phyloP scores from a whole-genome alignment of 106 monocot genomes.

The Dioscorea zingiberensis region DNA sequence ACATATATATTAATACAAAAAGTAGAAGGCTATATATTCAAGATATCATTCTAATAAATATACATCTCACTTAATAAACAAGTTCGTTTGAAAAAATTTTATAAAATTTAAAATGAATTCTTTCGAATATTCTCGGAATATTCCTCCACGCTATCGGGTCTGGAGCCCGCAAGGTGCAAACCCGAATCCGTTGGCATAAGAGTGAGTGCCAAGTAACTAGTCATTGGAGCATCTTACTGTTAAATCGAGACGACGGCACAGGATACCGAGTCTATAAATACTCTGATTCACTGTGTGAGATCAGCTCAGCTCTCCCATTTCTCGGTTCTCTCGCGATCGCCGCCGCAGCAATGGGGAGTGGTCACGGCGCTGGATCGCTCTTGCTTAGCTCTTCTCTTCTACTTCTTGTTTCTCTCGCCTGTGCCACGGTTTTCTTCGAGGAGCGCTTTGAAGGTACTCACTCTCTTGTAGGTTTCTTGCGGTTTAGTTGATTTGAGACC shows the following conservation, averaged over 20 bases:
- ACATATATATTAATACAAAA: too few species aligned
- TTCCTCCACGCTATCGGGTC: too few species aligned
- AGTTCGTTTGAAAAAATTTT: too few species aligned
- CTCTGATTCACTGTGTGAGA: background rate
- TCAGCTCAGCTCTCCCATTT: background rate
- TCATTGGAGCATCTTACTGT: background rate
- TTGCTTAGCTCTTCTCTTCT: background rate
- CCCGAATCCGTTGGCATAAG: too few species aligned
- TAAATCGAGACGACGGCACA: too few species aligned
- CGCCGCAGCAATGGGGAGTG: background rate
- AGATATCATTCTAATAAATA: too few species aligned
- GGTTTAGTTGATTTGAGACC: background rate
- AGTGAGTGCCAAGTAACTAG: background rate
- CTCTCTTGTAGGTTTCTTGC: background rate
- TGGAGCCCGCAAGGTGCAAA: too few species aligned
- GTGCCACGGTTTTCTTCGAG: slow-evolving; percentile 23
- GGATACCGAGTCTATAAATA: background rate
- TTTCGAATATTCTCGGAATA: too few species aligned
- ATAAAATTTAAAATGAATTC: too few species aligned
- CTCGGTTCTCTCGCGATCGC: background rate
- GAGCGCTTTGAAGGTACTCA: slow-evolving; percentile 26
- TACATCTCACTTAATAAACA: too few species aligned
- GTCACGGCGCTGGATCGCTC: background rate
- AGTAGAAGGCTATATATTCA: too few species aligned
- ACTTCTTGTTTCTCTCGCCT: background rate